A percentile compares a stretch with the other conserved stretches of the same genome.
phyloP scores from a whole-genome alignment of 257 asterid species.

The Thymus quinquecostatus region DNA sequence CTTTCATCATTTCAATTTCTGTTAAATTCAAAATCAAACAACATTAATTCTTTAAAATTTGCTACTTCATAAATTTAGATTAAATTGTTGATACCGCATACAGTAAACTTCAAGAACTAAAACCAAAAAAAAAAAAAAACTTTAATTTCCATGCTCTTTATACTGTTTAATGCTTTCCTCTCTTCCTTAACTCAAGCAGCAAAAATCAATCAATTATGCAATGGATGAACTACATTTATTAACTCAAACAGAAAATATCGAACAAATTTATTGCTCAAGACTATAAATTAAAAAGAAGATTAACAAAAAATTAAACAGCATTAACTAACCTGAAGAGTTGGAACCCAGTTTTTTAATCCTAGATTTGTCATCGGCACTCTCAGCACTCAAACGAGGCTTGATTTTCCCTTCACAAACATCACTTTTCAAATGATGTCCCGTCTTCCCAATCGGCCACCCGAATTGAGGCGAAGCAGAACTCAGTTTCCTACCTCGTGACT shows the following conservation, averaged over 20 bases:
- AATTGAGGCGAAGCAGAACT: slow-evolving; percentile 50
- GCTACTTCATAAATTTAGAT: slow-evolving; percentile 2
- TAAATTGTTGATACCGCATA: background rate
- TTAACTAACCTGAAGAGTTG: slow-evolving; percentile 59
- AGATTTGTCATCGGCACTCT: slow-evolving; percentile 31
- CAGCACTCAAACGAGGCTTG: slow-evolving; percentile 32
- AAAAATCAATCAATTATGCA: background rate
- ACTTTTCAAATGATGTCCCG: slow-evolving; percentile 39
- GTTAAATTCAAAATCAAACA: slow-evolving; percentile 22
- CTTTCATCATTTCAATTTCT: slow-evolving; percentile 94
- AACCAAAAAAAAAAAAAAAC: background rate
- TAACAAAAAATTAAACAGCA: slow-evolving; percentile 12
- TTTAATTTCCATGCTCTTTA: background rate
- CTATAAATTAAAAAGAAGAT: too few relatives aligned
- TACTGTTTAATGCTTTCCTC: too few relatives aligned
- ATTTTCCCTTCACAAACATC: slow-evolving; percentile 37
- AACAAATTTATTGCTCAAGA: background rate
- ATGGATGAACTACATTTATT: too few relatives aligned
- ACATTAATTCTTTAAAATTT: background rate
- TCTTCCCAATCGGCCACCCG: slow-evolving; percentile 70
- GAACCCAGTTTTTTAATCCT: slow-evolving; percentile 47
- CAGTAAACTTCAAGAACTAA: background rate
- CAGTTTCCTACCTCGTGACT: slow-evolving; percentile 49
- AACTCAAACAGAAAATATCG: too few relatives aligned
- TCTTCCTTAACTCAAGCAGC: background rate